Conservation (phyloP, 495 filamentous ascomycete genomes). For the Penicillium pulvis region DNA sequence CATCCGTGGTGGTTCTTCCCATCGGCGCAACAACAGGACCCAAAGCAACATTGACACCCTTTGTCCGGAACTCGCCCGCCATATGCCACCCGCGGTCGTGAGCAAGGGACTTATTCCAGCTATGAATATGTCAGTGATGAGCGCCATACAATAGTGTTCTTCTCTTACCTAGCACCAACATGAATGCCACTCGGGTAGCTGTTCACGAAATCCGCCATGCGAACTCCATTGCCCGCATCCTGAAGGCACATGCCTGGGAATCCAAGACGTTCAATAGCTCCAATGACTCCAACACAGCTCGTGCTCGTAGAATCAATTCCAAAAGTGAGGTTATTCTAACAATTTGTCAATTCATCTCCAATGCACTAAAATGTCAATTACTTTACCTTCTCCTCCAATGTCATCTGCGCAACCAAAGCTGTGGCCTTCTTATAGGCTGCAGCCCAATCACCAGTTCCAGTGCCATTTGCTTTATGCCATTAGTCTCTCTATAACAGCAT, state of each 20-base stretch:
- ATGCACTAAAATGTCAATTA: too few species aligned
- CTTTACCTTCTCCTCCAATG: conserved; percentile 58
- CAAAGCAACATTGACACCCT: conserved; percentile 58
- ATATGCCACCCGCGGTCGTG: conserved; percentile 56
- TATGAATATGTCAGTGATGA: conserved; percentile 9
- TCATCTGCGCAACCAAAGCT: conserved; percentile 55
- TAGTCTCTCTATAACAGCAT: neutral
- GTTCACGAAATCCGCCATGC: conserved; percentile 62
- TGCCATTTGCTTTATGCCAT: conserved; percentile 16
- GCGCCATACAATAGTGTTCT: neutral
- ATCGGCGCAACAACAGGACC: conserved; percentile 67
- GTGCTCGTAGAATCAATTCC: conserved; percentile 35
- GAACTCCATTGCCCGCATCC: conserved; percentile 64
- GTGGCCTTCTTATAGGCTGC: conserved; percentile 51
- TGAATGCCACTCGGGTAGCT: conserved; percentile 58
- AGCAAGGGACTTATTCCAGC: conserved; percentile 57
- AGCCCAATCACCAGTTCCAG: conserved; percentile 44
- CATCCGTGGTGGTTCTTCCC: conserved; percentile 68
- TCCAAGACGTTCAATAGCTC: conserved; percentile 51
- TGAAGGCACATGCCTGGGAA: conserved; percentile 65
- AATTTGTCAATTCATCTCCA: neutral
- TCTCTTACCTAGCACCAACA: conserved; percentile 47
- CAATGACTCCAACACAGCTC: conserved; percentile 54
- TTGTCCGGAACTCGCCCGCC: conserved; percentile 54
- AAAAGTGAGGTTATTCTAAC: conserved; percentile 51